Percentiles rank a stretch among this genome's conserved stretches.
phyloP scores from a whole-genome alignment of 495 filamentous ascomycete genomes.

The Rusavskia elegans region DNA sequence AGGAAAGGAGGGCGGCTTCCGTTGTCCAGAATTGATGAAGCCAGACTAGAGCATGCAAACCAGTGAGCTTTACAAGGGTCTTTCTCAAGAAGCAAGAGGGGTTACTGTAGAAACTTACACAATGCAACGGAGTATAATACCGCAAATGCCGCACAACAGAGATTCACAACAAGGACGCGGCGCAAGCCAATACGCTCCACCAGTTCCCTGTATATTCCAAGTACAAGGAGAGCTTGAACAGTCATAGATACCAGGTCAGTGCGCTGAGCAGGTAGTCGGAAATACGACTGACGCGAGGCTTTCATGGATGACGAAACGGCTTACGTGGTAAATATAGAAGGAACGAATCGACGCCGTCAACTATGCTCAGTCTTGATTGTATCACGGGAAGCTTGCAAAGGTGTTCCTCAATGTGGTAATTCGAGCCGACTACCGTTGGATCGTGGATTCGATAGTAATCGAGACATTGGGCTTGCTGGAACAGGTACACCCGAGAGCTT shows the following conservation, averaged over 20 bases:
- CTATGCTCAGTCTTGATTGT: background rate
- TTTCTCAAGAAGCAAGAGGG: background rate
- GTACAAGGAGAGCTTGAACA: constrained; percentile 7
- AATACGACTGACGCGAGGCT: too few species aligned
- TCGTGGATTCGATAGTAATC: constrained; percentile 1
- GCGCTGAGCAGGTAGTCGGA: too few species aligned
- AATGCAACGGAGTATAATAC: constrained; percentile 2
- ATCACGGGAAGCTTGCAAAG: background rate
- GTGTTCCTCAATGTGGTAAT: background rate
- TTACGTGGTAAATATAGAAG: background rate
- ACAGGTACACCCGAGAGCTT: constrained; percentile 7
- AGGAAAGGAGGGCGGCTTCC: background rate
- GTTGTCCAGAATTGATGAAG: constrained; percentile 6
- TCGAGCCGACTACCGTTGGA: background rate
- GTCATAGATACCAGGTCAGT: too few species aligned
- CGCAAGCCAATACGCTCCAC: constrained; percentile 2
- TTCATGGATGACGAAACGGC: too few species aligned
- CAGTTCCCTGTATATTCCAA: constrained; percentile 8
- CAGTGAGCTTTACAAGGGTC: background rate
- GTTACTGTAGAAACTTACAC: background rate
- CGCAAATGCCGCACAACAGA: constrained; percentile 1
- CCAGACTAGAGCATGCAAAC: constrained; percentile 1
- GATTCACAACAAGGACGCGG: constrained; percentile 1
- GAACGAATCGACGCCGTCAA: background rate
- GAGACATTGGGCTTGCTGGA: constrained; percentile 4